phyloP scores from a whole-genome alignment of 495 filamentous ascomycete species.

The Penicillium waksmanii region DNA sequence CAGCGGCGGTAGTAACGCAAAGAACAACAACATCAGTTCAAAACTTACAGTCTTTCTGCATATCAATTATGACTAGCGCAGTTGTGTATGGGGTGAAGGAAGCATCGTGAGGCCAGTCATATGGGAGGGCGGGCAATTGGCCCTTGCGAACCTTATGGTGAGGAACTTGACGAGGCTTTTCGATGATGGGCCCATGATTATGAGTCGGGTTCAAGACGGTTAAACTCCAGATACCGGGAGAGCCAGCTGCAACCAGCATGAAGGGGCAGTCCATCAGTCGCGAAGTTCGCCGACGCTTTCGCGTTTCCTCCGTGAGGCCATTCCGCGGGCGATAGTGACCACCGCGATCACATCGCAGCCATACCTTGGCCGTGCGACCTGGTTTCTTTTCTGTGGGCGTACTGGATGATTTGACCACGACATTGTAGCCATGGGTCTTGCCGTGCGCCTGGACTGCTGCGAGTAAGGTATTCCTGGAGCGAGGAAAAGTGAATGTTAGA shows the following conservation, averaged over 20 bases:
- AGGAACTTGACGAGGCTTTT: conserved; percentile 44
- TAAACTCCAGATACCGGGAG: conserved; percentile 50
- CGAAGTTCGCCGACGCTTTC: conserved; percentile 50
- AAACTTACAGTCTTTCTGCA: conserved; percentile 69
- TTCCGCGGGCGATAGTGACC: conserved; percentile 55
- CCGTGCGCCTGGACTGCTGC: conserved; percentile 49
- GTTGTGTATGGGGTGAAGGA: conserved; percentile 60
- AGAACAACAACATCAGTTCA: not conserved
- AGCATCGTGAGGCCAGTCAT: conserved; percentile 66
- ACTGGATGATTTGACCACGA: conserved; percentile 54
- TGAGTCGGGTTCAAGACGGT: conserved; percentile 49
- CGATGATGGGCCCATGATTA: conserved; percentile 50
- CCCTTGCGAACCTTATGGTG: conserved; percentile 52
- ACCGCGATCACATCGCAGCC: conserved; percentile 55
- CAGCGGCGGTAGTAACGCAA: no score
- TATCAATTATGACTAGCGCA: conserved; percentile 70
- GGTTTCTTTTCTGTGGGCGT: conserved; percentile 53
- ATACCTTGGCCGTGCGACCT: conserved; percentile 50
- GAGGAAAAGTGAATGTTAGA: not conserved
- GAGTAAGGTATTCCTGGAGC: conserved; percentile 39
- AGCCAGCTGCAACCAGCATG: conserved; percentile 50
- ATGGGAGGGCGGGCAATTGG: conserved; percentile 55
- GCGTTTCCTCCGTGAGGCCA: conserved; percentile 52
- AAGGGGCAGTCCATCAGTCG: conserved; percentile 54
- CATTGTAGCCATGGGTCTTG: conserved; percentile 52